Evolutionary conservation across 2,329 filamentous ascomycete genomes (phyloP).

Genomic region (Claviceps cyperi): DNA sequence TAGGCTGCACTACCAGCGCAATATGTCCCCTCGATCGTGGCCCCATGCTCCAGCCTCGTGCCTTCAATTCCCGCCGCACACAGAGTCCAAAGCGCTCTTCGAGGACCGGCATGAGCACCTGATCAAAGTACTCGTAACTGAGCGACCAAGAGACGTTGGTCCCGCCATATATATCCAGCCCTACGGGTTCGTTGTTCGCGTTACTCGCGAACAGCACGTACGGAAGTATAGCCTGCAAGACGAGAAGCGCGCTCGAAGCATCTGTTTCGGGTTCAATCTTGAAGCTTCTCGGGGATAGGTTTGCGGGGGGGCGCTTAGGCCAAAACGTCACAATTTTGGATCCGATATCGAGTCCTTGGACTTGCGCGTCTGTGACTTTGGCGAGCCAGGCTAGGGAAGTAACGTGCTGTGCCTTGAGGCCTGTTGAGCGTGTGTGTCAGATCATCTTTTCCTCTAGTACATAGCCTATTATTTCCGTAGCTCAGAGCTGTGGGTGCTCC

Average conservation of each 20-base stretch:
- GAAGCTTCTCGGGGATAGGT: constrained; percentile 28
- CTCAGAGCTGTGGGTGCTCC: background rate
- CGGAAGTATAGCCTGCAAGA: constrained; percentile 46
- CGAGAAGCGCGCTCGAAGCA: constrained; percentile 40
- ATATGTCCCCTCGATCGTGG: constrained; percentile 26
- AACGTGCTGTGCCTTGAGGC: constrained; percentile 47
- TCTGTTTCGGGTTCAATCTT: constrained; percentile 33
- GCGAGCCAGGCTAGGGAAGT: constrained; percentile 40
- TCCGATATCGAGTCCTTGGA: constrained; percentile 35
- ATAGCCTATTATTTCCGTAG: background rate
- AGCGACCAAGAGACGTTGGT: constrained; percentile 44
- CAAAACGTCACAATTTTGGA: constrained; percentile 34
- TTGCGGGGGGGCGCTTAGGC: constrained; percentile 24
- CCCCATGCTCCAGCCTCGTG: constrained; percentile 37
- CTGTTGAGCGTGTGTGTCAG: constrained; percentile 17
- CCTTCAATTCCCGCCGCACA: constrained; percentile 29
- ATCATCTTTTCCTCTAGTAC: background rate
- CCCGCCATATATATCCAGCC: constrained; percentile 39
- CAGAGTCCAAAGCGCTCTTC: constrained; percentile 33
- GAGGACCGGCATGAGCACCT: constrained; percentile 42
- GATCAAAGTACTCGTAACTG: constrained; percentile 48
- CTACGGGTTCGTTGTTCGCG: constrained; percentile 27
- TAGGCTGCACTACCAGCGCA: constrained; percentile 25
- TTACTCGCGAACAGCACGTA: constrained; percentile 41
- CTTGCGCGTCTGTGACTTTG: constrained; percentile 33